Percentiles rank a stretch among this genome's conserved stretches.
phyloP scores from a whole-genome alignment of 208 protist genomes.

The Crithidia bombi region DNA sequence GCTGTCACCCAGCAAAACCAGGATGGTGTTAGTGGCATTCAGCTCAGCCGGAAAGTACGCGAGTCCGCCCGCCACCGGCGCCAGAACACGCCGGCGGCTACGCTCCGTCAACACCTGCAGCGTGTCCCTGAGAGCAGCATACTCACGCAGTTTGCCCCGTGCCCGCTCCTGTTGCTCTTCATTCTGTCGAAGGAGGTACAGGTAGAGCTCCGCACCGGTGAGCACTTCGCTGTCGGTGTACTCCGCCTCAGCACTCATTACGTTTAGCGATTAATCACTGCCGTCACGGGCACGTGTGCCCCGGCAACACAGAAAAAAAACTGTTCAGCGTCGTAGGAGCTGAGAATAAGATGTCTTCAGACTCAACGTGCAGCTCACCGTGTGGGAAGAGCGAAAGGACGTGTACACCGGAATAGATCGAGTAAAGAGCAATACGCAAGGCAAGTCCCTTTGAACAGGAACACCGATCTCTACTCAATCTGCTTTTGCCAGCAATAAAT shows the following conservation, averaged over 20 bases:
- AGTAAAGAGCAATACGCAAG: no score
- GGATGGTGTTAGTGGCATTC: constrained; percentile 79
- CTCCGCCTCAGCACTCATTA: constrained; percentile 31
- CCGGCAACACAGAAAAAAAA: no score
- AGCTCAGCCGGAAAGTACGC: constrained; percentile 85
- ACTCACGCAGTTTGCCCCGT: constrained; percentile 45
- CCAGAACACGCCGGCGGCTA: constrained; percentile 63
- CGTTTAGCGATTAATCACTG: not conserved
- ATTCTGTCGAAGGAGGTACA: constrained; percentile 64
- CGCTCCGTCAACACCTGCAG: constrained; percentile 58
- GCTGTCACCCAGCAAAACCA: constrained; percentile 87
- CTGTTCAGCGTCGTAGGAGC: no score
- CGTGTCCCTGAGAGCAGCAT: constrained; percentile 53
- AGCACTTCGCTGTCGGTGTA: constrained; percentile 54
- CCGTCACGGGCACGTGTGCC: no score
- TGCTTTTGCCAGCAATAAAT: no score
- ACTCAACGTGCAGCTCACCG: no score
- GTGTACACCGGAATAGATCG: no score
- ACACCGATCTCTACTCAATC: no score
- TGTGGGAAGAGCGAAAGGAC: no score
- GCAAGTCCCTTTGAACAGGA: no score
- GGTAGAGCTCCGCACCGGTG: constrained; percentile 74
- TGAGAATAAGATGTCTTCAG: no score
- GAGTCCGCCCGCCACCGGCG: constrained; percentile 80
- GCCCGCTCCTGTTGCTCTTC: constrained; percentile 40